These are phyloP conservation scores for Hypoxylon rickii DNA, from an alignment of 495 filamentous ascomycete species.

Conservation along the genomic window DNA sequence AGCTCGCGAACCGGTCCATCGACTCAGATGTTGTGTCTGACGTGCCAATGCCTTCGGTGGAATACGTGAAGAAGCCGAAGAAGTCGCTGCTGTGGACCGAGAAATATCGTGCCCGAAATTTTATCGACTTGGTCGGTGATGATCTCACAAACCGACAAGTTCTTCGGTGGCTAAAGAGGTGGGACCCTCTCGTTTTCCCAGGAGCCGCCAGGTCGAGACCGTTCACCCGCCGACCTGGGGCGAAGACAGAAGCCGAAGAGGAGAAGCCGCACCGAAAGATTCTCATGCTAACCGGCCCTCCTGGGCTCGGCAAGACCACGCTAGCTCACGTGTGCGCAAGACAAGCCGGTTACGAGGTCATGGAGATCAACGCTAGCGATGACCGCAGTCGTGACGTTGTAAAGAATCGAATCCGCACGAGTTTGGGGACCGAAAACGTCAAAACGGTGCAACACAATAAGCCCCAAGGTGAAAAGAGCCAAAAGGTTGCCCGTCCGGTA, in stretches of 20 bases:
- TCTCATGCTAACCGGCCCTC: constrained; percentile 84
- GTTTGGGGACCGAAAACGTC: constrained; percentile 88
- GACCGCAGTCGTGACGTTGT: constrained; percentile 80
- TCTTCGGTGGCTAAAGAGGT: constrained; percentile 88
- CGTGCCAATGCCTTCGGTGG: constrained; percentile 37
- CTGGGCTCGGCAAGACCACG: constrained; percentile 94
- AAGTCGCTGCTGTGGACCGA: constrained; percentile 76
- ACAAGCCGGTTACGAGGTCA: constrained; percentile 93
- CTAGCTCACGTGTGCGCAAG: constrained; percentile 93
- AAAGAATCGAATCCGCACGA: constrained; percentile 84
- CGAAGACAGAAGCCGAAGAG: constrained; percentile 55
- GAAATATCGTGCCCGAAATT: constrained; percentile 89
- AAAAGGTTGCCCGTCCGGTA: constrained; percentile 80
- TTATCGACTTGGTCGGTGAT: constrained; percentile 91
- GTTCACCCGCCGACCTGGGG: constrained; percentile 35
- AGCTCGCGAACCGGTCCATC: constrained; percentile 39
- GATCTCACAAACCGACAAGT: constrained; percentile 92
- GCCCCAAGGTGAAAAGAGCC: constrained; percentile 58
- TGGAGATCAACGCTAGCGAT: constrained; percentile 87
- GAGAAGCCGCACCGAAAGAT: constrained; percentile 81
- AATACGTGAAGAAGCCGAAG: constrained; percentile 48
- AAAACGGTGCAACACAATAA: constrained; percentile 74
- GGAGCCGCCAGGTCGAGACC: constrained; percentile 62
- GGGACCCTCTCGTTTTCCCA: constrained; percentile 93
- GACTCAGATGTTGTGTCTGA: constrained; percentile 23